These are phyloP conservation scores for Phascolomyces articulosus DNA, from an alignment of 371 early-diverging fungal species.

Conservation along the genomic window DNA sequence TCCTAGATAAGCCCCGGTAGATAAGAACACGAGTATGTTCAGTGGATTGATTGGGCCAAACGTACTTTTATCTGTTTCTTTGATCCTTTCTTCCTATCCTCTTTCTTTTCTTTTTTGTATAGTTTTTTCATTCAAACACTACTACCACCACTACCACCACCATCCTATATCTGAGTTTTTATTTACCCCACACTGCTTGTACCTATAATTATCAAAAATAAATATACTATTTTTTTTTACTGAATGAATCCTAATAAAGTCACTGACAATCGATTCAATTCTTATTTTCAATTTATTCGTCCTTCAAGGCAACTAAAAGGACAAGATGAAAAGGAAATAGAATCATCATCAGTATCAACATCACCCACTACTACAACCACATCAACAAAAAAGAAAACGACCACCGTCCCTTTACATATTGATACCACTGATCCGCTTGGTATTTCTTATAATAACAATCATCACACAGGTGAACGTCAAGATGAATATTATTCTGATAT, in stretches of 20 bases:
- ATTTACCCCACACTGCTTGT: not conserved
- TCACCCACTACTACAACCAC: too few species aligned
- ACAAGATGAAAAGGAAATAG: not conserved
- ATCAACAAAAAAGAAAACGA: too few species aligned
- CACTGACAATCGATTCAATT: constrained; percentile 16
- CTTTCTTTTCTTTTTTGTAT: not conserved
- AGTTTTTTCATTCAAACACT: not conserved
- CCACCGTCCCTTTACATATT: not conserved
- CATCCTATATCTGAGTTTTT: not conserved
- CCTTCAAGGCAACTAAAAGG: constrained; percentile 1
- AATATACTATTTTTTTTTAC: too few species aligned
- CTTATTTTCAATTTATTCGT: constrained; percentile 23
- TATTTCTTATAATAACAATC: constrained; percentile 19
- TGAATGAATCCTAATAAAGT: constrained; percentile 12
- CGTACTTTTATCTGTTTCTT: not conserved
- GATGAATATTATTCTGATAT: constrained; percentile 22
- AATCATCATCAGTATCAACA: too few species aligned
- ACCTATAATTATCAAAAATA: not conserved
- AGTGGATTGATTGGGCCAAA: not conserved
- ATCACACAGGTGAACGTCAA: constrained; percentile 3
- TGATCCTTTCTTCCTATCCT: constrained; percentile 1
- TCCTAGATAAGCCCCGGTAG: constrained; percentile 2
- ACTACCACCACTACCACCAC: too few species aligned
- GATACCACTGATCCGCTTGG: constrained; percentile 28
- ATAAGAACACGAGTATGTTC: not conserved